Conservation (phyloP, 768 basidiomycete species). For the Phlebiopsis gigantea region DNA sequence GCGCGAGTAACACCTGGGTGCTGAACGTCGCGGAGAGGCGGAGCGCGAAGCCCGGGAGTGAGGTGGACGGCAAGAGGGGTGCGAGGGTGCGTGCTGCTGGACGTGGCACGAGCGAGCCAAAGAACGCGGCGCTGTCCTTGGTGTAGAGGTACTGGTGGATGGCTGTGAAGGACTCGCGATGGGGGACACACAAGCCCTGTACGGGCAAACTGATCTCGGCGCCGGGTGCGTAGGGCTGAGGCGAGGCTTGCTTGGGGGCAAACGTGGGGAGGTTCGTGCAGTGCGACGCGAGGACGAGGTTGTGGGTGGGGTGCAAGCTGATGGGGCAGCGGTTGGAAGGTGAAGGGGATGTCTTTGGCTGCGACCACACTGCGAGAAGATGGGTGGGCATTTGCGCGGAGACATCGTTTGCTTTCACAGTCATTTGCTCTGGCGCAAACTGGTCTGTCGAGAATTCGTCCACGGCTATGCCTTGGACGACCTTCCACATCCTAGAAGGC, state of each 20-base stretch:
- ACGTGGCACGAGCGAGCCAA: conserved; percentile 60
- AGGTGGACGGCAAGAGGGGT: not conserved
- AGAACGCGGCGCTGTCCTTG: conserved; percentile 51
- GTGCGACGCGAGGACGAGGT: conserved; percentile 54
- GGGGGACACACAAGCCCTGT: conserved; percentile 64
- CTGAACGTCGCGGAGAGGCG: conserved; percentile 22
- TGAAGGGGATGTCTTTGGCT: conserved; percentile 22
- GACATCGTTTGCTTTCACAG: conserved; percentile 32
- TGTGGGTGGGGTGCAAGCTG: conserved; percentile 56
- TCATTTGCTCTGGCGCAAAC: conserved; percentile 38
- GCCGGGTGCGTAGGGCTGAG: conserved; percentile 15
- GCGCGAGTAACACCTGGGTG: conserved; percentile 41
- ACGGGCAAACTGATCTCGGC: conserved; percentile 45
- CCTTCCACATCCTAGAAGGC: conserved; percentile 16
- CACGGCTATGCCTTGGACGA: conserved; percentile 30
- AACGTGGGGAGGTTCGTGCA: conserved; percentile 53
- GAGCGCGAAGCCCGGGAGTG: conserved; percentile 8
- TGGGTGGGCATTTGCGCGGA: conserved; percentile 29
- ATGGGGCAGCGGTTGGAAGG: conserved; percentile 28
- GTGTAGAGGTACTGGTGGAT: conserved; percentile 68
- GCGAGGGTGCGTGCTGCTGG: conserved; percentile 21
- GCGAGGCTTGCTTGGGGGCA: conserved; percentile 26
- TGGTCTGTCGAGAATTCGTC: conserved; percentile 31
- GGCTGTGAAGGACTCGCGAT: conserved; percentile 60
- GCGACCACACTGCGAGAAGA: conserved; percentile 41